Percentiles rank a stretch among this genome's conserved stretches.
Conservation (phyloP, 2,329 filamentous ascomycete species). For the Colletotrichum nymphaeae region DNA sequence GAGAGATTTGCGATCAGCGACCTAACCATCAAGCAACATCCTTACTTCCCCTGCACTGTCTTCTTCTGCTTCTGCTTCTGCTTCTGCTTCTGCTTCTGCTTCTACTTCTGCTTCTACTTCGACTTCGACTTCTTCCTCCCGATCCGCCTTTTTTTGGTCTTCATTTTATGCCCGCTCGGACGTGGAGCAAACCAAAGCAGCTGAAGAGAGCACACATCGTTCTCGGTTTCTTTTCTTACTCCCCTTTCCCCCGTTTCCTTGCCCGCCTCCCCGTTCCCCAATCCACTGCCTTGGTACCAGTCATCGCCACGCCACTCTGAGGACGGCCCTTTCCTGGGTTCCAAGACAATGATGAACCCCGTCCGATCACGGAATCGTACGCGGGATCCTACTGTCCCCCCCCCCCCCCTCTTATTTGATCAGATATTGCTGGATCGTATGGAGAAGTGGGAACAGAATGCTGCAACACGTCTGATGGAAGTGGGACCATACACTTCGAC, state of each 20-base stretch:
- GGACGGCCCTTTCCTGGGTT: background rate
- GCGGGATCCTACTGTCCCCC: background rate
- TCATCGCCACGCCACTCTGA: background rate
- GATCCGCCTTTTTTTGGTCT: background rate
- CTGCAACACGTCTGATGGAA: background rate
- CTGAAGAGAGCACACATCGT: background rate
- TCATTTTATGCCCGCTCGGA: constrained; percentile 8
- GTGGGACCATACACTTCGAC: background rate
- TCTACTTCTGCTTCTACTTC: too few relatives aligned
- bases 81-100: background rate
- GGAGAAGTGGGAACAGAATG: constrained; percentile 4
- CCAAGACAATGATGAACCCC: background rate
- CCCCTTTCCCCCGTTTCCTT: background rate
- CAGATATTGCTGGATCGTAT: constrained; percentile 15
- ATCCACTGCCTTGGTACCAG: constrained; percentile 11
- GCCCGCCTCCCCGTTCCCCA: background rate
- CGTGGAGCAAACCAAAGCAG: background rate
- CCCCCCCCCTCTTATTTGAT: constrained; percentile 16
- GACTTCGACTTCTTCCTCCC: background rate
- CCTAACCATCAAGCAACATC: constrained; percentile 8
- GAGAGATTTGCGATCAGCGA: background rate
- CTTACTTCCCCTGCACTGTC: background rate
- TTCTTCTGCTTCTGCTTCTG: background rate
- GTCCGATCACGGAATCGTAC: background rate
- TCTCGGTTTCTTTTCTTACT: background rate